Conservation (phyloP, 257 asterid genomes). For the Petrea volubilis region DNA sequence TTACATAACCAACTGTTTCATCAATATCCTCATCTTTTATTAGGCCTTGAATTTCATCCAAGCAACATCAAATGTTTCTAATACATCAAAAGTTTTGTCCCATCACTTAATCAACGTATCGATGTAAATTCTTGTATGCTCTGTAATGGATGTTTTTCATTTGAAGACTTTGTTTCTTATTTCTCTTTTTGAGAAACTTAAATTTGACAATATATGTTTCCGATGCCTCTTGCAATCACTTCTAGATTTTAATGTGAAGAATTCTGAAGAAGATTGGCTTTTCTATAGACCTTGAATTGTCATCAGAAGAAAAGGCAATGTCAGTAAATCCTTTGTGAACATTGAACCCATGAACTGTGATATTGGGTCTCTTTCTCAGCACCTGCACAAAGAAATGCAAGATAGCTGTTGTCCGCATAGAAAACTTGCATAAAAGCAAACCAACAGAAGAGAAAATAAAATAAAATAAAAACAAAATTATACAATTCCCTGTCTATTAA, state of each 20-base stretch:
- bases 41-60: background rate
- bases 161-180: background rate
- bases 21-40: conserved; percentile 7
- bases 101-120: conserved; percentile 4
- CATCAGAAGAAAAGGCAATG: conserved; percentile 72
- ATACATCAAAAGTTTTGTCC: background rate
- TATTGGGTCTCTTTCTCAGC: conserved; percentile 62
- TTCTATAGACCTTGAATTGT: conserved; percentile 63
- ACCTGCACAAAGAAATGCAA: conserved; percentile 51
- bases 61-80: background rate
- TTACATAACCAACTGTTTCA: background rate
- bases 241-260: conserved; percentile 12
- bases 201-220: conserved; percentile 12
- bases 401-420: background rate
- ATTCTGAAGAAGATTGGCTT: background rate
- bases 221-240: conserved; percentile 13
- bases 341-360: conserved; percentile 72
- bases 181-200: background rate
- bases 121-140: background rate
- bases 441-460: background rate
- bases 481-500: background rate
- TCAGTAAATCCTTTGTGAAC: conserved; percentile 76
- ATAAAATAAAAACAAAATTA: background rate
- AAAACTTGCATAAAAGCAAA: background rate
- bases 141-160: background rate